Percentiles rank a stretch among this genome's conserved stretches.
phyloP scores from a whole-genome alignment of 2,329 filamentous ascomycete species.

The Fusarium drepaniforme region DNA sequence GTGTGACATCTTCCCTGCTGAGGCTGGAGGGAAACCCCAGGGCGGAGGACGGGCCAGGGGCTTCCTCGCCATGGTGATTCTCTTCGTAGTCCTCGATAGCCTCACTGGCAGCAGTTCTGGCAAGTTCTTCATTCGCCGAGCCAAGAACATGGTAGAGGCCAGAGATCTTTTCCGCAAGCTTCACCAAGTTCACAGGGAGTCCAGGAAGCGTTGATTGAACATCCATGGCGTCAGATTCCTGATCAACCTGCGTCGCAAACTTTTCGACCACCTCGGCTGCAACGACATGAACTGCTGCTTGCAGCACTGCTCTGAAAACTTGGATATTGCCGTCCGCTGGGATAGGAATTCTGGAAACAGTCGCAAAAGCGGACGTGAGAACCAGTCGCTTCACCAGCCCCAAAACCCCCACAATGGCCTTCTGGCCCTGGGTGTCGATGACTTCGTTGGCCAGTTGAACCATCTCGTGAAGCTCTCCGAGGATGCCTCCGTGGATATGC shows the following conservation, averaged over 20 bases:
- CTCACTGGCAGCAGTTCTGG: background rate
- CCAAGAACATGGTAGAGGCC: background rate
- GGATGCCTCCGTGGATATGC: too few species aligned
- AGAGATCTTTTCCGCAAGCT: background rate
- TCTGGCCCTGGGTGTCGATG: background rate
- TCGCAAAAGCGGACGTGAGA: background rate
- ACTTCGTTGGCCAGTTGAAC: background rate
- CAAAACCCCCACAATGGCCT: background rate
- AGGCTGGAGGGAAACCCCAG: background rate
- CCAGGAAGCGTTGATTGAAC: background rate
- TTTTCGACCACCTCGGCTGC: background rate
- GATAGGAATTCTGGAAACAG: background rate
- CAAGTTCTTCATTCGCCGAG: accelerated
- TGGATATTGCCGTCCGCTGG: background rate
- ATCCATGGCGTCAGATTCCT: background rate
- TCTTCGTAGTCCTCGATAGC: background rate
- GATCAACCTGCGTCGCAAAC: background rate
- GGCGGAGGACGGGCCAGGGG: background rate
- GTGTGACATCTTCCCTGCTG: background rate
- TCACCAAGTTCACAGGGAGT: background rate
- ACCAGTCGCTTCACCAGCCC: background rate
- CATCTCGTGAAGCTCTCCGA: accelerated
- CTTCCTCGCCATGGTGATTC: background rate
- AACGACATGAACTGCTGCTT: background rate
- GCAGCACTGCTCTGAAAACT: background rate